Evolutionary conservation across 352 stramenopile species (phyloP), one percentile per base, ranked within the genome.

Genomic region (Globisporangium ultimum): DNA sequence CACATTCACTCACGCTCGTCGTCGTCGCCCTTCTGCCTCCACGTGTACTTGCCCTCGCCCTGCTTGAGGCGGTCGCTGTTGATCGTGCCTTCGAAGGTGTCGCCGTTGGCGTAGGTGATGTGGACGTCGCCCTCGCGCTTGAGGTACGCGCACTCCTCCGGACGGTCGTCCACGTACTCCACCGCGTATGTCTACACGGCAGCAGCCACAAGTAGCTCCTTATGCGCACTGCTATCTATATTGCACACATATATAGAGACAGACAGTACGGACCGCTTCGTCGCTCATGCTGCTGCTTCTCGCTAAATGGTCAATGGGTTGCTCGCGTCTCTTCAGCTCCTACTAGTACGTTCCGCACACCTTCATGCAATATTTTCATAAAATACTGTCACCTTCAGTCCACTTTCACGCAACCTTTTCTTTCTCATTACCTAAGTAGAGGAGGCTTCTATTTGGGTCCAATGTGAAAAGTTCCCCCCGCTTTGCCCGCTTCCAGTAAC

Each of bases 61-160:
- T 97, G 84, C 67, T 97, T 97, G 41, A 90, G 65, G 32, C 73
- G 76, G 18, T 94, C 75, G 9, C 64, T 64, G 41, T 88, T 86
- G 48, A 97, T 91, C 1, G 68, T 68, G 18, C 91, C 92, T 77
- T 96, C 91, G 58, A 94, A 98, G n/a, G 82, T 93, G 61, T 93
- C 85, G 48, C 91, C 88, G 57, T 96, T 96, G 10, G 81, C 61
- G 64, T 98, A 98, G 21, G 81, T 88, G 65, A 97, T 92, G 58
- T 86, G 87, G 57, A 94, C 88, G 36, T 88, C 71, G 20, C 91
- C 91, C 41, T 93, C 76, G 14, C 88, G 74, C 48, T 76, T 82
- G 58, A 97, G 71, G 60, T 79, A 97, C 57, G 94, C 96, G 28
- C 57, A 70, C 58, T 96, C 88, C 62, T 97, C 89, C 0, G 80